Evolutionary conservation across 1,284 basidiomycete genomes (phyloP).

Genomic region (Porphyrellus sp.): DNA sequence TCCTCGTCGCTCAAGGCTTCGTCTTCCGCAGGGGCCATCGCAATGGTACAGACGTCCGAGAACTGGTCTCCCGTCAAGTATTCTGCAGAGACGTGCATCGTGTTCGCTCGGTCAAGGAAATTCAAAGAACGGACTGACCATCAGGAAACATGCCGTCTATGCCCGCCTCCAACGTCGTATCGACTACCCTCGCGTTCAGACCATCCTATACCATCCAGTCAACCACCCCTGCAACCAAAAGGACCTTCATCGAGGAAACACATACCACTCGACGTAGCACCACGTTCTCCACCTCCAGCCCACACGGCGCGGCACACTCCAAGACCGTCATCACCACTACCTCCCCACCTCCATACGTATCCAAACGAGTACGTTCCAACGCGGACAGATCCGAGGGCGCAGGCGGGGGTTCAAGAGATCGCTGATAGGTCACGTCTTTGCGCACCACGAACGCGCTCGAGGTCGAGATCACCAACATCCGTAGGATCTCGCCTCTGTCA

Average conservation of each 20-base stretch:
- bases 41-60: slow-evolving; percentile 52
- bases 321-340: slow-evolving; percentile 52
- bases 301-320: slow-evolving; percentile 51
- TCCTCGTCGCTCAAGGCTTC: slow-evolving; percentile 33
- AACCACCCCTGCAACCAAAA: background rate
- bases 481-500: slow-evolving; percentile 52
- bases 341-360: slow-evolving; percentile 51
- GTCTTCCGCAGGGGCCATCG: slow-evolving; percentile 45
- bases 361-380: slow-evolving; percentile 52
- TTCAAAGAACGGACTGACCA: slow-evolving; percentile 30
- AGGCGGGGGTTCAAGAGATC: slow-evolving; percentile 28
- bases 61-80: slow-evolving; percentile 64
- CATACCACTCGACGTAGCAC: slow-evolving; percentile 48
- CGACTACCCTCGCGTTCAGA: slow-evolving; percentile 44
- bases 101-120: background rate
- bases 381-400: slow-evolving; percentile 49
- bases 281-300: slow-evolving; percentile 51
- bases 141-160: slow-evolving; percentile 41
- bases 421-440: slow-evolving; percentile 51
- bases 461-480: slow-evolving; percentile 60
- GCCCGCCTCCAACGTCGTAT: slow-evolving; percentile 38
- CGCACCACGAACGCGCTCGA: slow-evolving; percentile 51
- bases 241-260: background rate
- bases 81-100: slow-evolving; percentile 38
- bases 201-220: slow-evolving; percentile 41